Evolutionary conservation across 768 basidiomycete genomes (phyloP).

Genomic region (Cystofilobasidium capitatum): DNA sequence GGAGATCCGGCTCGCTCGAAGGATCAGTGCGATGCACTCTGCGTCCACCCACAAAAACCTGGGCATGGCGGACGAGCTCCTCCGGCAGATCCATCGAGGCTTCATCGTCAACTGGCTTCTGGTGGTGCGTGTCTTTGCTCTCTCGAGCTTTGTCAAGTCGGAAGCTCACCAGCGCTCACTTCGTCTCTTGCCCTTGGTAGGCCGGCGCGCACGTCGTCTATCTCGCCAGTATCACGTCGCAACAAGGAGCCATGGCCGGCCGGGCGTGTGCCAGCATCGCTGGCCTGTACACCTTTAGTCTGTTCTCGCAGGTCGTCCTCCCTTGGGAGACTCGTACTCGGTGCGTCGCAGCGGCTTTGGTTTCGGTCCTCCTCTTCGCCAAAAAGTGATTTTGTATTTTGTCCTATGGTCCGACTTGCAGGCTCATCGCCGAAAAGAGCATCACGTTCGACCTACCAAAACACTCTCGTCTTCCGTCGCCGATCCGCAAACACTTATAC

Average conservation of each 20-base stretch:
- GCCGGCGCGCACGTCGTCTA: not conserved
- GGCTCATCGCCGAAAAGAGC: too few species aligned
- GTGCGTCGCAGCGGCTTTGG: not conserved
- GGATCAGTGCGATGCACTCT: not conserved
- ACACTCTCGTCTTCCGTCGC: too few species aligned
- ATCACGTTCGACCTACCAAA: too few species aligned
- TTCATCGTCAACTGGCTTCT: conserved; percentile 8
- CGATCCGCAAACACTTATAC: too few species aligned
- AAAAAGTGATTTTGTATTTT: not conserved
- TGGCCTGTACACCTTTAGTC: not conserved
- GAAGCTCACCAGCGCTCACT: not conserved
- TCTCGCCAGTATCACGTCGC: not conserved
- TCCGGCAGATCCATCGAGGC: not conserved
- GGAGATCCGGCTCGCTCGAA: not conserved
- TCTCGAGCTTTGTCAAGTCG: too few species aligned
- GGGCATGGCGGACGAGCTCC: not conserved
- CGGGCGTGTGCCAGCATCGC: not conserved
- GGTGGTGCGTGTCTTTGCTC: too few species aligned
- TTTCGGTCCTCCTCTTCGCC: not conserved
- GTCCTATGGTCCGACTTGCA: not conserved
- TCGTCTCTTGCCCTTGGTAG: too few species aligned
- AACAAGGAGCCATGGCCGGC: not conserved
- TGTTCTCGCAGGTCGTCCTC: not conserved
- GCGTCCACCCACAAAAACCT: not conserved
- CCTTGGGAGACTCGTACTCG: not conserved